These are phyloP conservation scores for Populus deltoides DNA, from an alignment of 345 rosid species.

Conservation along the genomic window DNA sequence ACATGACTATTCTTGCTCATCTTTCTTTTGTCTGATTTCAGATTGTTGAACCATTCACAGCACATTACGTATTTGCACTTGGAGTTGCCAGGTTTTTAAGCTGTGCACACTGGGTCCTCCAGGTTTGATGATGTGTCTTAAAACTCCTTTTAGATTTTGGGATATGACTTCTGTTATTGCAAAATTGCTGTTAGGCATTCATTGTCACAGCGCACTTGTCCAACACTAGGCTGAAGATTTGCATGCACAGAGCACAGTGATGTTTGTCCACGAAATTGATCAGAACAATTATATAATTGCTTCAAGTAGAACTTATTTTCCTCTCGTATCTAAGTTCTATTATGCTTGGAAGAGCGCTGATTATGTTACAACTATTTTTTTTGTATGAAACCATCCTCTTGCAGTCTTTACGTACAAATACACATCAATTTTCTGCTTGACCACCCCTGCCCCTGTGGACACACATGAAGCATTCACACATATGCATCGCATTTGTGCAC, in stretches of 20 bases:
- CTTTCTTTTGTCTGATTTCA: constrained; percentile 11
- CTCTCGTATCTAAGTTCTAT: neutral
- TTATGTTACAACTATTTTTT: too few species aligned
- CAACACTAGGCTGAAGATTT: neutral
- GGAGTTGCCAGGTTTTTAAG: constrained; percentile 32
- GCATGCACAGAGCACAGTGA: too few species aligned
- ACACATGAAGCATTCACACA: too few species aligned
- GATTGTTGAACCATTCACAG: constrained; percentile 35
- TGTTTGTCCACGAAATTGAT: neutral
- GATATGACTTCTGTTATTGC: neutral
- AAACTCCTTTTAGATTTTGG: neutral
- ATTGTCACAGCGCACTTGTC: neutral
- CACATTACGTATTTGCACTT: constrained; percentile 33
- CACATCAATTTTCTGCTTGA: neutral
- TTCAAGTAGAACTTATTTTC: neutral
- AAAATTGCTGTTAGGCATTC: neutral
- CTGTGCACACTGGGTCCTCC: constrained; percentile 33
- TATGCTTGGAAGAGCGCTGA: neutral
- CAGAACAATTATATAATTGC: too few species aligned
- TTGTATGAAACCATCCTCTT: too few species aligned
- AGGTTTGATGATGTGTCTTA: constrained; percentile 17
- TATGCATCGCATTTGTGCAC: neutral
- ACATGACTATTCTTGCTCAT: neutral
- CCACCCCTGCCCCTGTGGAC: too few species aligned
- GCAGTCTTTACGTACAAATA: neutral